Evolutionary conservation across 306 rosid species (phyloP).

Genomic region (Medicago ruthenica): DNA sequence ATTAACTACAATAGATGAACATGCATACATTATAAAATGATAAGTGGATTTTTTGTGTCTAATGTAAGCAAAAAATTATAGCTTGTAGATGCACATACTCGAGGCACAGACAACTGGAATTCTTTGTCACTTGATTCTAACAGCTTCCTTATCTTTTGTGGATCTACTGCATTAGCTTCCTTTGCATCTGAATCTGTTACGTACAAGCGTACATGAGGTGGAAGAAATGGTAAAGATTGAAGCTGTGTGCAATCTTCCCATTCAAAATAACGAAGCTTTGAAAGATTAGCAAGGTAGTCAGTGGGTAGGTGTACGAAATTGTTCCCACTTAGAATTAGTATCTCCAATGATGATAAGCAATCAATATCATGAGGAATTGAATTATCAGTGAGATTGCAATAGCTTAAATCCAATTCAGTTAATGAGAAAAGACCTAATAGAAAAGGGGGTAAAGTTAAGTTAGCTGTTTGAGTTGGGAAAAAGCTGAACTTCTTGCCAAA

Average conservation of each 20-base stretch:
- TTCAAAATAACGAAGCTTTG: conserved; percentile 33
- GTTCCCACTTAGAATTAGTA: conserved; percentile 32
- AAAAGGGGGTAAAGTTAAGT: background rate
- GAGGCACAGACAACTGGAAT: background rate
- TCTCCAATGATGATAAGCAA: conserved; percentile 32
- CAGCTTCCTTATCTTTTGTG: conserved; percentile 36
- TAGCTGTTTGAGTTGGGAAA: background rate
- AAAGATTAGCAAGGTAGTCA: conserved; percentile 25
- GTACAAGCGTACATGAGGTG: conserved; percentile 6
- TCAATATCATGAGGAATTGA: conserved; percentile 9
- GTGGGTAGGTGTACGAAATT: background rate
- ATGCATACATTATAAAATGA: background rate
- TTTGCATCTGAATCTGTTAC: background rate
- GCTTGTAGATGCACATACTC: background rate
- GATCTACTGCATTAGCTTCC: conserved; percentile 31
- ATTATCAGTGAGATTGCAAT: conserved; percentile 24
- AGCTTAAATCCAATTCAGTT: conserved; percentile 21
- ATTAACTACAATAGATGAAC: background rate
- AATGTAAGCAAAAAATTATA: background rate
- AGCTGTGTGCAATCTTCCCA: conserved; percentile 20
- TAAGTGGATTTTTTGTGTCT: background rate
- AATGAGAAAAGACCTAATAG: conserved; percentile 1
- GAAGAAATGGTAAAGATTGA: conserved; percentile 10
- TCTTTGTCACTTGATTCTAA: background rate
- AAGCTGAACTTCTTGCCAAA: background rate